phyloP scores from a whole-genome alignment of 2,329 filamentous ascomycete species.

The Xylariaceae sp. region DNA sequence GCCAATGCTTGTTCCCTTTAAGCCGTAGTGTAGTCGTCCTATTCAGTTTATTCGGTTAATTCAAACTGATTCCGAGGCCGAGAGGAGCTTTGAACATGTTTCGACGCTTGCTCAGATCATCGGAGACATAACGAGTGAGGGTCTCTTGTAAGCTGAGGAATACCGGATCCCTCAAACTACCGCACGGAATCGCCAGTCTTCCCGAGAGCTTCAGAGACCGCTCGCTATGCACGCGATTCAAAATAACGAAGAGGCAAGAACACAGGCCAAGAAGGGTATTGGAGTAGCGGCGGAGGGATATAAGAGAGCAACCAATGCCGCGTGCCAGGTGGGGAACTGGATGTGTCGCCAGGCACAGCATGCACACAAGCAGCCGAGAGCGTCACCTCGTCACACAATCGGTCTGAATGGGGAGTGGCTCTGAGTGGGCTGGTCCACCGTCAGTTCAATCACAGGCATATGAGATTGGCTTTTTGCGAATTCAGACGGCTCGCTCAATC shows the following conservation, averaged over 20 bases:
- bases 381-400: constrained; percentile 24
- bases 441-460: constrained; percentile 22
- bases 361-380: constrained; percentile 14
- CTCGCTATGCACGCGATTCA: constrained; percentile 20
- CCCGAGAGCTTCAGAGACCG: constrained; percentile 20
- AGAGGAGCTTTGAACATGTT: not conserved
- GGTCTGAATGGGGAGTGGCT: constrained; percentile 17
- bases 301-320: constrained; percentile 20
- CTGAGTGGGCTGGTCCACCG: not conserved
- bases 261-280: constrained; percentile 15
- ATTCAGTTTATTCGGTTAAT: too few species aligned
- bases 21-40: not conserved
- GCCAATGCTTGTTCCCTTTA: too few species aligned
- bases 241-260: constrained; percentile 9
- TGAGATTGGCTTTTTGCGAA: constrained; percentile 25
- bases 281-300: constrained; percentile 24
- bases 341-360: constrained; percentile 24
- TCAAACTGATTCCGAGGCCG: not conserved
- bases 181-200: constrained; percentile 23
- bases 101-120: not conserved
- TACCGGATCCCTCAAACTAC: constrained; percentile 34
- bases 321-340: constrained; percentile 21
- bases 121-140: constrained; percentile 16
- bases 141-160: constrained; percentile 28
- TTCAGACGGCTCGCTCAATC: constrained; percentile 25